Base-by-base conservation (phyloP, 2,329 filamentous ascomycete species). In the Colletotrichum kahawae region DNA sequence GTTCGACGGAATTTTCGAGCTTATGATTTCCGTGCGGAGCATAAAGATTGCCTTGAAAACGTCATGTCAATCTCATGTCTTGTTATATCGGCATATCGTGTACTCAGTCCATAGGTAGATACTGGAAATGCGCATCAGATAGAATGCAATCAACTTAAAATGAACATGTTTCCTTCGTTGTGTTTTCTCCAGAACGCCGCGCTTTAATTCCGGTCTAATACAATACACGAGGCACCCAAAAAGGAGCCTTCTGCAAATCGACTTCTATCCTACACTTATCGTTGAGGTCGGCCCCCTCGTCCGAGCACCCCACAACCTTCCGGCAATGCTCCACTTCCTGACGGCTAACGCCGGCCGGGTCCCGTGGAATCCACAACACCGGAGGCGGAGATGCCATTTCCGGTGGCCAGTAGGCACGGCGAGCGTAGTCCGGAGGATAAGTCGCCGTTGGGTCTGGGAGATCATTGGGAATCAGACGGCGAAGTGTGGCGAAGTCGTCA, bases 361-460 rank as follows among this genome's bases (percentile, higher is more conserved):
- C 95, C 68, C 90, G 88, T 1, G 95, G 94, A 33, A 97, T 92
- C 95, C 95, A 97, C 34, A 97, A 87, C 9, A 92, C 85, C 5
- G 93, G 93, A 0, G 90, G 85, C 54, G 88, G 85, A 66, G 89
- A 86, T 57, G 85, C 90, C 81, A 95, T 91, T 10, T 93, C 90
- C 0, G 95, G 94, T 77, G 95, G 92, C 83, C 89, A 91, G 84
- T 95, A 97, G 0, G 94, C 94, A 57, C 91, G 87, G 21, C 86
- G 83, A 77, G 90, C 84, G 81, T 94, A 93, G 68, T 91, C 86
- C 0, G 87, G 83, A 0, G 89, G 83, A 78, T 95, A 94, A 16
- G 75, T 73, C 24, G 77, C 31, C 1, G 77, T 76, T 13, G 80
- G 79, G 24, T 82, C 81, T 0, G 81, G 79, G 9, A 78, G 66